Base-by-base conservation (phyloP, 2,329 filamentous ascomycete species). In the Dendrostoma leiphaemia region DNA sequence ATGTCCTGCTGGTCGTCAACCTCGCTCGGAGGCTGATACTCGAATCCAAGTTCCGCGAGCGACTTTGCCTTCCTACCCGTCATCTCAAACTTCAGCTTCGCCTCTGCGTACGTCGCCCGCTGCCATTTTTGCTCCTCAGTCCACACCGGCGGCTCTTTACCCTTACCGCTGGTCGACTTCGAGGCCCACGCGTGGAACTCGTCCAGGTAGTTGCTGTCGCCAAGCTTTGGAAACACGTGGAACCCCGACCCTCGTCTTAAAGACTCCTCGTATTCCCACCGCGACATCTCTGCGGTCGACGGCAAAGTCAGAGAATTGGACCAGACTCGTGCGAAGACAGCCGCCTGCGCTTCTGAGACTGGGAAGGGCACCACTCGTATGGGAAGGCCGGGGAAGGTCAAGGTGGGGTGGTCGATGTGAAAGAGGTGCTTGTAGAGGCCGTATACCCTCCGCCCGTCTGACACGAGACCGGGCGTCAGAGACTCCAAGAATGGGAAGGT, bases 361-460 rank as follows among this genome's bases (percentile, higher is more conserved):
- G 90, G 87, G 67, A 96, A 96, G 0, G 93, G 93, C n/a, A 95
- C 88, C n/a, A 94, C 83, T 61, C 88, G 88, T 65, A 91, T 87
- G 15, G 89, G 86, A 35, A 97, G 75, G 0, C 82, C 84, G 0
- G 89, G 78, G 65, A 97, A 92, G 1, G 83, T 86, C 1, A 97
- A 75, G 0, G 90, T 94, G 1, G 92, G 91, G 57, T 90, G 82
- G 1, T 82, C 74, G 3, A 86, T 84, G 67, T 86, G 85, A 67
- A 97, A 87, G 9, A 97, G 64, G 63, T 97, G 91, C 60, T 90
- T 78, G 67, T 91, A 96, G 3, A 92, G 71, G 31, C 87, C 84
- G 57, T 85, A 76, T 1, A 92, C 85, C 26, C 88, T 81, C 31
- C 79, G 80, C 1, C 92, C 92, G 51, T 84, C 81, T 0, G 81